Evolutionary conservation across 164 flowering plant species (phyloP).

Genomic region (Vitis amurensis): DNA sequence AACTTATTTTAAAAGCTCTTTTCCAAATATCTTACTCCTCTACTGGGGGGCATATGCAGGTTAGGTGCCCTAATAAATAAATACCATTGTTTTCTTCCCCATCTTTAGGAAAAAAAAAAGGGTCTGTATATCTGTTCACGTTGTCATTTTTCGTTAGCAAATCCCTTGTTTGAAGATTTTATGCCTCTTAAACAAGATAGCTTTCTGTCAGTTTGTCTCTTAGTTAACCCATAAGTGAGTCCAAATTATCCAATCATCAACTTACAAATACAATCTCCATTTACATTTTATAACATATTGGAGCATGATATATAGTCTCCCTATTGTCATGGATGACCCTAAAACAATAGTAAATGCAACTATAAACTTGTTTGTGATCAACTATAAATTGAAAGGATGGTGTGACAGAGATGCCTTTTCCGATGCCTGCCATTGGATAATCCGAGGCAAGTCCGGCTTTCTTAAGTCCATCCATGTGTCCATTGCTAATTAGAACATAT

Average conservation of each 20-base stretch:
- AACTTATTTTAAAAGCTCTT: neutral
- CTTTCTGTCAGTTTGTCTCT: constrained; percentile 1
- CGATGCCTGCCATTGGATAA: neutral
- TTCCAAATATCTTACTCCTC: neutral
- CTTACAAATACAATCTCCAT: neutral
- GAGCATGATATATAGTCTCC: neutral
- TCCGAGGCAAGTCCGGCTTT: neutral
- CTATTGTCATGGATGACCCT: constrained; percentile 19
- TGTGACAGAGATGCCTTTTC: neutral
- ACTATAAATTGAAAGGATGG: neutral
- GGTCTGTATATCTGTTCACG: constrained; percentile 10
- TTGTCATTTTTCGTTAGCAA: constrained; percentile 13
- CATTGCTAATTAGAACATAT: neutral
- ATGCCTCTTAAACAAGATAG: neutral
- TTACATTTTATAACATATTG: neutral
- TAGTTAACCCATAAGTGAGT: neutral
- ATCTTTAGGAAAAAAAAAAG: too few relatives aligned
- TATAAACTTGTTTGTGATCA: neutral
- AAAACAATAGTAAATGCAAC: constrained; percentile 2
- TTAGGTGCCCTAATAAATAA: constrained; percentile 10
- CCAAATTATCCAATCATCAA: neutral
- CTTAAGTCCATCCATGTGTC: neutral
- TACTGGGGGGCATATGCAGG: constrained; percentile 8
- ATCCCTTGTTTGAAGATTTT: constrained; percentile 9
- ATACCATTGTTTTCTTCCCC: too few relatives aligned